Percentiles rank a stretch among this genome's conserved stretches.
phyloP scores from a whole-genome alignment of 306 rosid genomes.

The Urtica urens region DNA sequence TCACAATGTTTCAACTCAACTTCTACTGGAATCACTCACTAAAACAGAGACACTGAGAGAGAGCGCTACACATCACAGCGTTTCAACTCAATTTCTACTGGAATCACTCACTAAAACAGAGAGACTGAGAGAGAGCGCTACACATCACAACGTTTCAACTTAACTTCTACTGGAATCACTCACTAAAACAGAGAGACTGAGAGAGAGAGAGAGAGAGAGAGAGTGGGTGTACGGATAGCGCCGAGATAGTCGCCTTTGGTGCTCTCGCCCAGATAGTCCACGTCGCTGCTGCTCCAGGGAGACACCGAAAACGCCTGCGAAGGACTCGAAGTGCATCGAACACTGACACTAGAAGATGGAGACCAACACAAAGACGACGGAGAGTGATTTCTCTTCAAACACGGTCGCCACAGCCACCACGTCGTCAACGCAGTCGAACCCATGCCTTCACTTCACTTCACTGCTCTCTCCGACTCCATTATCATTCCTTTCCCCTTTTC shows the following conservation, averaged over 20 bases:
- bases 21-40: background rate
- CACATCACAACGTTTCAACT: background rate
- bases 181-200: constrained; percentile 1
- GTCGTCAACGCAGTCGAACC: too few species aligned
- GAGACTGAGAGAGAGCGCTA: background rate
- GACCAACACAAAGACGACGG: too few species aligned
- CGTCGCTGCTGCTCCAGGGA: constrained; percentile 45
- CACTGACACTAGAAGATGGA: too few species aligned
- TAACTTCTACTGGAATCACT: too few species aligned
- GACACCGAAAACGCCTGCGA: constrained; percentile 49
- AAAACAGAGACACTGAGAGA: background rate
- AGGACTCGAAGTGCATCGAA: too few species aligned
- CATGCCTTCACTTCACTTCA: too few species aligned
- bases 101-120: background rate
- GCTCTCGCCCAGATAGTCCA: constrained; percentile 87
- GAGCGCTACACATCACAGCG: background rate
- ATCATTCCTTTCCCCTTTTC: too few species aligned
- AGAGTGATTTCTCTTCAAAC: too few species aligned
- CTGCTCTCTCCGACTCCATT: too few species aligned
- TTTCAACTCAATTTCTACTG: background rate
- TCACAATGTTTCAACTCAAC: background rate
- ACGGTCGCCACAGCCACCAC: too few species aligned
- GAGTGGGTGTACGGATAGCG: constrained; percentile 36
- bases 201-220: background rate
- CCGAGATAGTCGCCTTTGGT: constrained; percentile 87